A percentile compares a stretch with the other conserved stretches of the same genome.
Evolutionary conservation across 352 stramenopile genomes (phyloP).

Genomic region (Globisporangium lucens): DNA sequence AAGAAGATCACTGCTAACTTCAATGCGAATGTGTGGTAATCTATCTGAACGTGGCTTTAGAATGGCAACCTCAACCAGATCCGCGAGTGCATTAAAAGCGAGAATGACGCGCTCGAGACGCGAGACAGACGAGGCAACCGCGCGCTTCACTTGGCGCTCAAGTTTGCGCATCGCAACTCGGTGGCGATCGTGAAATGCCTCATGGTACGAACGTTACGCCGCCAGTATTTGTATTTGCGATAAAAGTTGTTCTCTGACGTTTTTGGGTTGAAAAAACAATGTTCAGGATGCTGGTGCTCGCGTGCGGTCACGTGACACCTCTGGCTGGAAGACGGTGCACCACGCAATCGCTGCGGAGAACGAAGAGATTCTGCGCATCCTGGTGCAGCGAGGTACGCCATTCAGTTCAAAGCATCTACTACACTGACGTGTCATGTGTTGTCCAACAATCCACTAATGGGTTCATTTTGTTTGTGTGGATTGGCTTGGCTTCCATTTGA

Average conservation of each 20-base stretch:
- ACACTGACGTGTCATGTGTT: not conserved
- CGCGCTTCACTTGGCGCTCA: conserved; percentile 60
- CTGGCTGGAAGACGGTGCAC: conserved; percentile 66
- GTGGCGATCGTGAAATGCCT: conserved; percentile 50
- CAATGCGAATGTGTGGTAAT: not conserved
- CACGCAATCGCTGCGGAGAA: conserved; percentile 58
- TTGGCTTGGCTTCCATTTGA: too few relatives aligned
- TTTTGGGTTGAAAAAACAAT: conserved; percentile 3
- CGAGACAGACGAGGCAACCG: conserved; percentile 57
- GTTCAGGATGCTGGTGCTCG: conserved; percentile 49
- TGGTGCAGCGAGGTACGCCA: conserved; percentile 38
- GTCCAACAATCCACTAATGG: not conserved
- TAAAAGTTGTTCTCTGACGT: not conserved
- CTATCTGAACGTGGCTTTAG: conserved; percentile 15
- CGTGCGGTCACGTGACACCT: conserved; percentile 53
- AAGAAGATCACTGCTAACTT: not conserved
- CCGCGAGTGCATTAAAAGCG: conserved; percentile 25
- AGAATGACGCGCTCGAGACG: conserved; percentile 37
- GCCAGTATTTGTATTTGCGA: too few relatives aligned
- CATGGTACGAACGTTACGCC: conserved; percentile 28
- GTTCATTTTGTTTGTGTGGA: not conserved
- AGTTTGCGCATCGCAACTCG: conserved; percentile 61
- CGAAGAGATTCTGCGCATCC: conserved; percentile 53
- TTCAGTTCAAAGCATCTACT: not conserved
- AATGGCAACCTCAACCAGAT: conserved; percentile 65